A percentile compares a stretch with the other conserved stretches of the same genome.
Conservation (phyloP, 108 stramenopile species). For the Mediolabrus comicus region DNA sequence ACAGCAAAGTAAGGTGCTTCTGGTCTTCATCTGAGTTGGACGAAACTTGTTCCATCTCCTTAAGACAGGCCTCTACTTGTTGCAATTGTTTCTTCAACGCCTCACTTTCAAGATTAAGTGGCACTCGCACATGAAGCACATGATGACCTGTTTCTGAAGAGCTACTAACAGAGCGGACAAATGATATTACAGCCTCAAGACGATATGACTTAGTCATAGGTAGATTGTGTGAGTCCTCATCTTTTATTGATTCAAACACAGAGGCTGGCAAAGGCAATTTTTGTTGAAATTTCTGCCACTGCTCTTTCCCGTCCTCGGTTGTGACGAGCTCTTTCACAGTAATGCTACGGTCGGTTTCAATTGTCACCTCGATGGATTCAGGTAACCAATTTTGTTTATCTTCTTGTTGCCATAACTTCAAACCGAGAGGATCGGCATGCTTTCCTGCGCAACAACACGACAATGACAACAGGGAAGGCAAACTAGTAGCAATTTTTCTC, state of each 20-base stretch:
- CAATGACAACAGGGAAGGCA: conserved; percentile 69
- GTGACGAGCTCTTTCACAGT: conserved; percentile 51
- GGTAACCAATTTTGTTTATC: conserved; percentile 63
- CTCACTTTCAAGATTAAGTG: conserved; percentile 39
- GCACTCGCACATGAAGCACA: conserved; percentile 66
- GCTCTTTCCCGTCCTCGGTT: conserved; percentile 41
- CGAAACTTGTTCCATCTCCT: conserved; percentile 13
- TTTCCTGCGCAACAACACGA: conserved; percentile 80
- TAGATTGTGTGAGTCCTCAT: conserved; percentile 9
- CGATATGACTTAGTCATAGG: conserved; percentile 53
- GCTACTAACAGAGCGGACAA: conserved; percentile 26
- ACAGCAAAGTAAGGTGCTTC: conserved; percentile 22
- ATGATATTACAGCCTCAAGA: conserved; percentile 65
- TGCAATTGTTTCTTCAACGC: conserved; percentile 37
- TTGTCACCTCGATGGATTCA: conserved; percentile 69
- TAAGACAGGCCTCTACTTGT: conserved; percentile 23
- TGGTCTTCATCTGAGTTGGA: not conserved
- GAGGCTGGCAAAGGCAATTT: conserved; percentile 46
- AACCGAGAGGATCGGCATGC: conserved; percentile 51
- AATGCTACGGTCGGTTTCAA: conserved; percentile 59
- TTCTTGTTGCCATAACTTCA: conserved; percentile 64
- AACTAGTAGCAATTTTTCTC: conserved; percentile 67
- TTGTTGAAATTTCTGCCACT: conserved; percentile 42
- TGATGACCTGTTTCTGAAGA: conserved; percentile 56
- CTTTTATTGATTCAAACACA: conserved; percentile 13